Evolutionary conservation across 495 filamentous ascomycete species (phyloP).

Genomic region (Hamigera avellanea): DNA sequence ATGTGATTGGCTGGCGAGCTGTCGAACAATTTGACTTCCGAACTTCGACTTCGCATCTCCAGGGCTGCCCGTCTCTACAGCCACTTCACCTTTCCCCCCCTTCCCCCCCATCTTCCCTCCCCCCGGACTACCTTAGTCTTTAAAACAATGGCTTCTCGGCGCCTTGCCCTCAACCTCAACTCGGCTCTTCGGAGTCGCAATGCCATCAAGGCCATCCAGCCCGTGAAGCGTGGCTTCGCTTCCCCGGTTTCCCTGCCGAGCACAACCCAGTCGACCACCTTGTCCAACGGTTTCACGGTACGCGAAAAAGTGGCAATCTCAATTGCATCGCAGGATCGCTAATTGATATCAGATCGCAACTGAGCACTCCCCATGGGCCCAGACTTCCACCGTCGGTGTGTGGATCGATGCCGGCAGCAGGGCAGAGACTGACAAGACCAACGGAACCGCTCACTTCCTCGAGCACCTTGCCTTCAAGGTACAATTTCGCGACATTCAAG

Average conservation of each 20-base stretch:
- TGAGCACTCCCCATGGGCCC: conserved; percentile 95
- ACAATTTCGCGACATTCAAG: conserved; percentile 9
- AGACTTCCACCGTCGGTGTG: conserved; percentile 96
- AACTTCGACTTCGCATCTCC: conserved; percentile 40
- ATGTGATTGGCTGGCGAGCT: conserved; percentile 37
- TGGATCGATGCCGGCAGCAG: conserved; percentile 99
- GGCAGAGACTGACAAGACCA: conserved; percentile 96
- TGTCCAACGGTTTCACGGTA: conserved; percentile 96
- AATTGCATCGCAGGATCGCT: conserved; percentile 26
- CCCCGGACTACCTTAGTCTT: conserved; percentile 7
- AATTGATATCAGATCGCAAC: conserved; percentile 68
- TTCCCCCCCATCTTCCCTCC: conserved; percentile 14
- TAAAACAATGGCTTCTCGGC: conserved; percentile 79
- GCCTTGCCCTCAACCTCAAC: conserved; percentile 80
- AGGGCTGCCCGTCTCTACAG: conserved; percentile 14
- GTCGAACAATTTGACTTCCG: conserved; percentile 42
- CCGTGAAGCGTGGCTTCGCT: conserved; percentile 72
- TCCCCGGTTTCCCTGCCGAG: conserved; percentile 62
- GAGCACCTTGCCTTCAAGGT: conserved; percentile 99
- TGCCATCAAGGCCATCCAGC: conserved; percentile 58
- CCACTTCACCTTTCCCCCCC: conserved; percentile 17
- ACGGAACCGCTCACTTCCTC: conserved; percentile 98
- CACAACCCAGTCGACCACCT: conserved; percentile 87
- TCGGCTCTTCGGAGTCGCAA: conserved; percentile 75
- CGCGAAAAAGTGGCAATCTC: conserved; percentile 17